Conservation (phyloP, 306 rosid species). For the Trifolium fragiferum region DNA sequence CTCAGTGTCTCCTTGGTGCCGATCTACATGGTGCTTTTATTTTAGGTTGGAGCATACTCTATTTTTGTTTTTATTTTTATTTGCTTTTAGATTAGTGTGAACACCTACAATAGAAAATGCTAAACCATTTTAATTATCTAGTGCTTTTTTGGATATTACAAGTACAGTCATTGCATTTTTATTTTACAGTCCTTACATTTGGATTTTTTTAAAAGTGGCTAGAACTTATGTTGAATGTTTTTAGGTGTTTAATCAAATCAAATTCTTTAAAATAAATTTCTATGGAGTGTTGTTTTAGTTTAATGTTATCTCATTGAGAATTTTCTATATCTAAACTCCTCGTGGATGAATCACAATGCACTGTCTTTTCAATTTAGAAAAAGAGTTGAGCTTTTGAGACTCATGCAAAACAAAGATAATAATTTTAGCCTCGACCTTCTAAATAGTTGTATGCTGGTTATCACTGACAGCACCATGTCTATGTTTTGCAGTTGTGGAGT, state of each 20-base stretch:
- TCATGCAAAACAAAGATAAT: neutral
- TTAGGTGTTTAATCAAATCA: constrained; percentile 20
- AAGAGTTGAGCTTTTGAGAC: neutral
- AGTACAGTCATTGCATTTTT: neutral
- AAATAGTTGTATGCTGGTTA: constrained; percentile 1
- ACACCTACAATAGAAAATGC: neutral
- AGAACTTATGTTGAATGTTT: constrained; percentile 2
- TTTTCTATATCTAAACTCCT: neutral
- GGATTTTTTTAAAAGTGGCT: neutral
- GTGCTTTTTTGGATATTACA: neutral
- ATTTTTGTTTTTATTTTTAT: constrained; percentile 14
- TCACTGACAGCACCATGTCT: constrained; percentile 25
- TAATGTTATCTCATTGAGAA: neutral
- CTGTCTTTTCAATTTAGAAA: neutral
- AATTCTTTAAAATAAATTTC: constrained; percentile 1
- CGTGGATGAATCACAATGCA: neutral
- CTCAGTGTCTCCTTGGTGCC: constrained; percentile 75
- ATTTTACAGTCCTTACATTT: neutral
- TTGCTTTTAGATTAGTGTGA: constrained; percentile 26
- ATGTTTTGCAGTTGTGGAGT: constrained; percentile 69
- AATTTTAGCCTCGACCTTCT: neutral
- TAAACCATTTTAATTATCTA: neutral
- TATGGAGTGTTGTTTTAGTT: neutral
- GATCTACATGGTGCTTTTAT: constrained; percentile 90
- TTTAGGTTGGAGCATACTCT: constrained; percentile 55